Evolutionary conservation across 805 yeast species (phyloP).

Genomic region (Candida odintsovae): DNA sequence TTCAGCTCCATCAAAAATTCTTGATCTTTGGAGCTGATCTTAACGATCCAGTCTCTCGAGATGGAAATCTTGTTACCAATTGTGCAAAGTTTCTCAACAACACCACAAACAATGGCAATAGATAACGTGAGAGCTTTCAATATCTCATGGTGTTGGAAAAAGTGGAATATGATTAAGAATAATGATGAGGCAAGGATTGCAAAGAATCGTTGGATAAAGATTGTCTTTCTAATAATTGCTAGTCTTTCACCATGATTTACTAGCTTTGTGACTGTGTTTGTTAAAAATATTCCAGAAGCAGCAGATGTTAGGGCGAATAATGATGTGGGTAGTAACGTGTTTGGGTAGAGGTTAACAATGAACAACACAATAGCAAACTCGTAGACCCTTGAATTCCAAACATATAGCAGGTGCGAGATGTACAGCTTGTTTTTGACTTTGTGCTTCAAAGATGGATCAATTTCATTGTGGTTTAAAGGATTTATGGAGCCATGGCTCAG

Average conservation of each 20-base stretch:
- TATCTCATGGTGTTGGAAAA: slow-evolving; percentile 5
- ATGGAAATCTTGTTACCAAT: slow-evolving; percentile 32
- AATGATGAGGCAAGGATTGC: slow-evolving; percentile 11
- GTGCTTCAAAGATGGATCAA: neutral
- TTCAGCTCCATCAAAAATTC: slow-evolving; percentile 24
- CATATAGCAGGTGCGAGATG: slow-evolving; percentile 30
- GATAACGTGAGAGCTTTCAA: slow-evolving; percentile 10
- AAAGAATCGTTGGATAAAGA: slow-evolving; percentile 20
- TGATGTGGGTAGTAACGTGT: slow-evolving; percentile 29
- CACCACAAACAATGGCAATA: slow-evolving; percentile 25
- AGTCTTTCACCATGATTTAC: slow-evolving; percentile 27
- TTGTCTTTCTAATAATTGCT: slow-evolving; percentile 27
- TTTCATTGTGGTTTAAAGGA: no score
- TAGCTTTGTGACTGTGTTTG: slow-evolving; percentile 24
- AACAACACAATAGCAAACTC: slow-evolving; percentile 33
- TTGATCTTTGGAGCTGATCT: slow-evolving; percentile 25
- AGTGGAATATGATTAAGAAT: slow-evolving; percentile 9
- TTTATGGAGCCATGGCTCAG: no score
- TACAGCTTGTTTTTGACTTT: slow-evolving; percentile 14
- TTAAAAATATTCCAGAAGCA: slow-evolving; percentile 23
- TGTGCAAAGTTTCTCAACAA: slow-evolving; percentile 29
- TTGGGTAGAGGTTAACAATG: slow-evolving; percentile 29
- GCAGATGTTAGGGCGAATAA: slow-evolving; percentile 29
- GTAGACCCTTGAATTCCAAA: slow-evolving; percentile 35
- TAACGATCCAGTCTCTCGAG: slow-evolving; percentile 37